Base-by-base conservation (phyloP, 2,329 filamentous ascomycete genomes). In the Venturia aucupariae region DNA sequence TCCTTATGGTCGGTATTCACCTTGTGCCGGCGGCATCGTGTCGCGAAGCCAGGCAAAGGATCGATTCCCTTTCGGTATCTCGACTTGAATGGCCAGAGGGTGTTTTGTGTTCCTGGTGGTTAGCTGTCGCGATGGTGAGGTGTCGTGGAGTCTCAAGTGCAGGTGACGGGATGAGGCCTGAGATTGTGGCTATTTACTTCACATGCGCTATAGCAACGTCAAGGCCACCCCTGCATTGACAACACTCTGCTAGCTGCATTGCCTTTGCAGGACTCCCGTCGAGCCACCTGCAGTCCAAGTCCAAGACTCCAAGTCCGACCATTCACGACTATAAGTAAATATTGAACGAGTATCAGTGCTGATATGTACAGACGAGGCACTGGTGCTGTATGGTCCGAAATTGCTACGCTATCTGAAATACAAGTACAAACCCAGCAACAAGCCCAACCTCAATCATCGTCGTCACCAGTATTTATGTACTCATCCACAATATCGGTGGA, bases 401-500 rank as follows among this genome's bases (percentile, higher is more conserved):
- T 39, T n/a, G 19, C 55, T 22, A 54, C n/a, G n/a, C n/a, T n/a
- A n/a, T n/a, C n/a, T n/a, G n/a, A n/a, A n/a, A n/a, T n/a, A n/a
- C n/a, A n/a, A n/a, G n/a, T n/a, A n/a, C n/a, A n/a, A n/a, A n/a
- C n/a, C n/a, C n/a, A n/a, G n/a, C n/a, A 39, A 38, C 57, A 41
- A 39, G 35, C 30, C 17, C 24, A 30, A 32, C 1, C 11, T 46
- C 32, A 30, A 62, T 62, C 60, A 39, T 64, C 63, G 42, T 64
- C 55, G 22, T 64, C 63, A 27, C 51, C 51, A 19, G 27, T 41
- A 30, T 41, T 48, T 8, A 64, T 42, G 38, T 64, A 64, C 38
- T 64, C 63, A 51, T 64, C 63, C 54, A 60, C 32, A 32, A 64
- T 42, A 64, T 64, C 63, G 7, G 42, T 60, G 32, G 51, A 39